These are phyloP conservation scores for Poteriospumella lacustris DNA, from an alignment of 108 stramenopile genomes.

Conservation along the genomic window DNA sequence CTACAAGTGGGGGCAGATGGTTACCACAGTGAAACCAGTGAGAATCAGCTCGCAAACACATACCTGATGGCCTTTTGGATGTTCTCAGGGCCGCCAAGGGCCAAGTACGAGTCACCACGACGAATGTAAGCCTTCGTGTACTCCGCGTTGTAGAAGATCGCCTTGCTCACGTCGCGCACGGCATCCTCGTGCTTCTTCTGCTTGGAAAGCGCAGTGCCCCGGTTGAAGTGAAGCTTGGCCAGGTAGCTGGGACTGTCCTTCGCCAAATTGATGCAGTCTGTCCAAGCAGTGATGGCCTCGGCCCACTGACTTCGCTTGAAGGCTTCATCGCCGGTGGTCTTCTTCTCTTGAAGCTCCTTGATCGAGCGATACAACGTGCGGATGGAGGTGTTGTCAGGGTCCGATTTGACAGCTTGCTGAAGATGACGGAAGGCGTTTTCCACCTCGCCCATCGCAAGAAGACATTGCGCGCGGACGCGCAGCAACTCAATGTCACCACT, in stretches of 20 bases:
- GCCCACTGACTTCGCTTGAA: neutral
- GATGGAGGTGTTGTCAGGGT: constrained; percentile 19
- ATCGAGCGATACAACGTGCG: neutral
- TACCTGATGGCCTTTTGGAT: constrained; percentile 19
- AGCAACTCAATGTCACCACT: constrained; percentile 2
- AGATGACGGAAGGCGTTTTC: constrained; percentile 21
- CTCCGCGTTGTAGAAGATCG: neutral
- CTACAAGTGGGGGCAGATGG: neutral
- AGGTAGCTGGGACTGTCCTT: neutral
- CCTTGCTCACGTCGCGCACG: neutral
- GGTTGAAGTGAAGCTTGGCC: constrained; percentile 4
- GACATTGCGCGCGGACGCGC: constrained; percentile 1
- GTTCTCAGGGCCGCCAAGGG: constrained; percentile 6
- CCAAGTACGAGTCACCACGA: neutral
- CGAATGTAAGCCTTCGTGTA: constrained; percentile 9
- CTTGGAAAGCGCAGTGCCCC: neutral
- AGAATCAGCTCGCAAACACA: neutral
- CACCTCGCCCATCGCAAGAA: constrained; percentile 10
- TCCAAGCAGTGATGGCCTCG: neutral
- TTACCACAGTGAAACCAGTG: neutral
- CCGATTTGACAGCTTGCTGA: neutral
- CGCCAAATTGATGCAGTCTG: no score
- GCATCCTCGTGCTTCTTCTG: neutral
- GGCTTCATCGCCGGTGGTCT: neutral
- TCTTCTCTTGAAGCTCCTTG: neutral